Base-by-base conservation (phyloP, 768 basidiomycete species). In the Pholiota conissans region DNA sequence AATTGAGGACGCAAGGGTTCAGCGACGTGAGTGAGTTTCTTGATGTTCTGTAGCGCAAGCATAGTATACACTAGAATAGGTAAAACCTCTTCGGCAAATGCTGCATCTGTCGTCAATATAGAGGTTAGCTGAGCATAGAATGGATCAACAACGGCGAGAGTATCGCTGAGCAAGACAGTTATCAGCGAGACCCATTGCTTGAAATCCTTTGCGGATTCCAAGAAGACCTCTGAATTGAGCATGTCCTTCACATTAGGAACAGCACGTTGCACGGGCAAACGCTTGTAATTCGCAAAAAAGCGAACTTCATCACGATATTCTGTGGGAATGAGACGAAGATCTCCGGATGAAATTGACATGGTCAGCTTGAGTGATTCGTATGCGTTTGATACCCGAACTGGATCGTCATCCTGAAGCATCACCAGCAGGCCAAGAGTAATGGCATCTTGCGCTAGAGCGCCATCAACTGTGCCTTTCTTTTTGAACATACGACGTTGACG, bases 61-160 rank as follows among this genome's bases (percentile, higher is more conserved):
- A 89, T 59, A 1, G 81, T 79, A 63, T 93, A 87, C 14, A 95
- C 84, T 29, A 97, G 76, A 27, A 90, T 72, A 0, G 95, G 93
- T 5, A 96, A 74, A 14, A 89, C 70, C 53, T 85, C 74, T 57
- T 85, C 81, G 0, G 91, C 86, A 57, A 95, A 88, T 4, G 66
- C 62, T 3, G 77, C 61, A 56, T 88, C 82, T 2, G 75, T 72
- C 39, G 74, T 68, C 20, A 95, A 69, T 24, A 95, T 80, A 1
- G 82, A 72, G 0, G 73, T 71, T 1, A 97, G 74, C 49, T 89
- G 87, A 7, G 80, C 83, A 64, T 87, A 97, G 69, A 94, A 90
- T 0, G 74, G 61, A 63, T 85, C 84, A 20, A 67, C 67, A 6
- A 63, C 63, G 14, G 84, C 77, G n/a, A 93, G 74, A 18, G 82